These are phyloP conservation scores for Trichoderma harzianum DNA, from an alignment of 2,329 filamentous ascomycete genomes.

Conservation along the genomic window DNA sequence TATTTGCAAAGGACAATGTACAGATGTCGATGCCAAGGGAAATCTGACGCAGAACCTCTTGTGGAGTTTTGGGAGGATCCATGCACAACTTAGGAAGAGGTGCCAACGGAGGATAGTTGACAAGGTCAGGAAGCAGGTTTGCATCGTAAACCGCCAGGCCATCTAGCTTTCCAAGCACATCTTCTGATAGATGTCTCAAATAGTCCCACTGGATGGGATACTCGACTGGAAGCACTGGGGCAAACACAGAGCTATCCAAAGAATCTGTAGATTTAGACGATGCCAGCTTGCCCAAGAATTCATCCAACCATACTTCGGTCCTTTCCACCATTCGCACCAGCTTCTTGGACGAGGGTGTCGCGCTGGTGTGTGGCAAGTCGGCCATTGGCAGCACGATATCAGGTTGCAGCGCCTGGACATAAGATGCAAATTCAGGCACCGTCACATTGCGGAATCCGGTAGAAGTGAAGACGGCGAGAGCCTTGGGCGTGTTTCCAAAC, in stretches of 20 bases:
- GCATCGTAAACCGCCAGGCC: conserved; percentile 78
- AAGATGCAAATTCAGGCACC: conserved; percentile 64
- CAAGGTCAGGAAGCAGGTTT: conserved; percentile 64
- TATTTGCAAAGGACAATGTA: conserved; percentile 70
- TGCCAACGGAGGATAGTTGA: conserved; percentile 50
- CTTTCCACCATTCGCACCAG: conserved; percentile 80
- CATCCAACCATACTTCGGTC: conserved; percentile 76
- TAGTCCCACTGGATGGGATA: conserved; percentile 77
- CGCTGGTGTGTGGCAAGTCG: conserved; percentile 58
- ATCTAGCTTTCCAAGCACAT: conserved; percentile 56
- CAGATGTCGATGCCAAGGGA: conserved; percentile 76
- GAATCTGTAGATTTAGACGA: conserved; percentile 27
- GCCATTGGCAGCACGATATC: conserved; percentile 78
- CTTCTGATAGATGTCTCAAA: conserved; percentile 65
- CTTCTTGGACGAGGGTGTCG: conserved; percentile 63
- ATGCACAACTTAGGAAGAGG: conserved; percentile 72
- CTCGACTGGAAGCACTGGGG: conserved; percentile 71
- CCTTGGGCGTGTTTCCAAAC: conserved; percentile 64
- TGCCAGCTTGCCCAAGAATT: conserved; percentile 51
- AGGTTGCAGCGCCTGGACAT: conserved; percentile 63
- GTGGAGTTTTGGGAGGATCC: conserved; percentile 65
- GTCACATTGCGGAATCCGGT: conserved; percentile 76
- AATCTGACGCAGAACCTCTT: conserved; percentile 73
- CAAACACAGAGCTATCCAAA: conserved; percentile 48
- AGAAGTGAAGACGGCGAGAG: conserved; percentile 77